Evolutionary conservation across 352 stramenopile genomes (phyloP), one percentile per base, ranked within the genome.

Genomic region (Pythium aphanidermatum): DNA sequence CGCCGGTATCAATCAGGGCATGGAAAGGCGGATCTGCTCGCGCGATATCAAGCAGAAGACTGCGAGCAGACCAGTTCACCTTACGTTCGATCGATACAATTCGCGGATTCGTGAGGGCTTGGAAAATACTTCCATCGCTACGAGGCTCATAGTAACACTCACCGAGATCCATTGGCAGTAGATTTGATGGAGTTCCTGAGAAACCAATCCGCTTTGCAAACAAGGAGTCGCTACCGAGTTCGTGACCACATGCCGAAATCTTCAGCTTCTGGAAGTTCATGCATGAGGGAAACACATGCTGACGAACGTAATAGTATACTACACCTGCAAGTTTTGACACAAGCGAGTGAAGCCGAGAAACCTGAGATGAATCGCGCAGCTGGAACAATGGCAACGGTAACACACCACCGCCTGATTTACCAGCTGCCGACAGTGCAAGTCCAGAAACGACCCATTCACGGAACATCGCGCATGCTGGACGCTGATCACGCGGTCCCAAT

Each of bases 221-320:
- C 13, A 99, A 55, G 57, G 98, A 97, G 50, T 98, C 89, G 42
- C 96, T 97, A 14, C 97, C 97, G 36, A 99, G 78, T 59, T 99
- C 97, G 74, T 99, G 96, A 2, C 97, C 97, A 60, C 95, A 99
- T 14, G 97, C 96, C 28, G 92, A 97, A 34, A 99, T 96, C 64
- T 99, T 99, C 31, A 99, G 84, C 50, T 96, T 95, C 65, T 99
- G 95, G 54, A 99, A 96, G 43, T 99, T 97, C 83, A 99, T 98
- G 21, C 95, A 97, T 36, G 98, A 85, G n/a, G 97, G 97, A 62
- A 99, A 99, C 13, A 99, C 95, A 51, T 98, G 95, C 42, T 87
- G 90, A 36, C 97, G 85, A 6, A 99, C 72, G 55, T 99, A 99
- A 68, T 99, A 98, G 51, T 98, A 92, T 8, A 99, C 90, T 1